These are phyloP conservation scores for Choiromyces venosus DNA, from an alignment of 495 filamentous ascomycete genomes.

Conservation along the genomic window DNA sequence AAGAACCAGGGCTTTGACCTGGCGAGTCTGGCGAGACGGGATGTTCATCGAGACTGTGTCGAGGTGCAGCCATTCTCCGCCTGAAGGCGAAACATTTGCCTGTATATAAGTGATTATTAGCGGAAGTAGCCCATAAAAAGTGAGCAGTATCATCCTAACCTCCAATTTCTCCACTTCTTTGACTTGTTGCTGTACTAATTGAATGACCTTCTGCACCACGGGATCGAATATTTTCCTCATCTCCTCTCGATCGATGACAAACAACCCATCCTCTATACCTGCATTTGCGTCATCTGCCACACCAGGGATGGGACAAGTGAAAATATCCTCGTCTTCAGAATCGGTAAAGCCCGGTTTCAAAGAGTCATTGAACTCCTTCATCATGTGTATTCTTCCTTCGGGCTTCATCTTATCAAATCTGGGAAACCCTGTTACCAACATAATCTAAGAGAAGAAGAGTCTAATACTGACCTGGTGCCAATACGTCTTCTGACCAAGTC, in stretches of 20 bases:
- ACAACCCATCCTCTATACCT: constrained; percentile 23
- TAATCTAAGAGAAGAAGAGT: background rate
- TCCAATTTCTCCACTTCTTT: background rate
- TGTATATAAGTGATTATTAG: too few relatives aligned
- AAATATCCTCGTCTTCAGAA: constrained; percentile 24
- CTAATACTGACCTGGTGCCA: constrained; percentile 16
- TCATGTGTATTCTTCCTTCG: constrained; percentile 13
- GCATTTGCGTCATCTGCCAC: constrained; percentile 10
- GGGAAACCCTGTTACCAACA: background rate
- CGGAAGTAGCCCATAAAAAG: too few relatives aligned
- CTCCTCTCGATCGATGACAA: constrained; percentile 19
- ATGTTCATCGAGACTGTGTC: too few relatives aligned
- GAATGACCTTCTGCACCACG: constrained; percentile 19
- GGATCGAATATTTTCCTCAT: constrained; percentile 26
- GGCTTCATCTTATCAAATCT: constrained; percentile 25
- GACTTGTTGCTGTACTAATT: constrained; percentile 25
- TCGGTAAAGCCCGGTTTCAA: constrained; percentile 21
- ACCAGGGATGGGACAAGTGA: constrained; percentile 32
- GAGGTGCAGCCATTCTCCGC: too few relatives aligned
- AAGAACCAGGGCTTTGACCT: constrained; percentile 16
- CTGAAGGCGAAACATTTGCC: too few relatives aligned
- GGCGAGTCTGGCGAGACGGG: too few relatives aligned
- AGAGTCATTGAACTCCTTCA: constrained; percentile 22
- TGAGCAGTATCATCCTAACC: background rate
- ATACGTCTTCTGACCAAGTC: constrained; percentile 25